phyloP scores from a whole-genome alignment of 495 filamentous ascomycete genomes.

The Rostrohypoxylon terebratum region DNA sequence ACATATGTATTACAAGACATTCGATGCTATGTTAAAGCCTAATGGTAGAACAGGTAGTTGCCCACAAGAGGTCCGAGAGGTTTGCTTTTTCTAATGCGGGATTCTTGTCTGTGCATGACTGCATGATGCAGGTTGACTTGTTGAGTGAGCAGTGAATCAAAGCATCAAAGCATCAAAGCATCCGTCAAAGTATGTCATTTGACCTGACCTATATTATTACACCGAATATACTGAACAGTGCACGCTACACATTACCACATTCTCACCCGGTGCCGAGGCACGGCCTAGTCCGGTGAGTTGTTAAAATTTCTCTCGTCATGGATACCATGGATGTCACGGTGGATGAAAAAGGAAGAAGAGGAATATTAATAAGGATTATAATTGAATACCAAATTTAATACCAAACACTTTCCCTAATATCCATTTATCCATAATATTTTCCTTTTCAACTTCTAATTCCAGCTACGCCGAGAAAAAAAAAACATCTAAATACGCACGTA shows the following conservation, averaged over 20 bases:
- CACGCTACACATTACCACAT: too few relatives aligned
- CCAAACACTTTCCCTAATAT: slow-evolving; percentile 9
- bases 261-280: slow-evolving; percentile 15
- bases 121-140: slow-evolving; percentile 17
- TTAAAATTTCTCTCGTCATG: slow-evolving; percentile 11
- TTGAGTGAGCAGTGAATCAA: slow-evolving; percentile 3
- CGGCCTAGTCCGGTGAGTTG: background rate
- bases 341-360: background rate
- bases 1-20: too few relatives aligned
- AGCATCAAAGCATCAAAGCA: too few relatives aligned
- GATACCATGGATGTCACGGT: background rate
- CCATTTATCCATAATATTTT: background rate
- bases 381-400: background rate
- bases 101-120: slow-evolving; percentile 10
- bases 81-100: background rate
- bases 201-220: slow-evolving; percentile 8
- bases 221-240: slow-evolving; percentile 1
- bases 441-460: slow-evolving; percentile 27
- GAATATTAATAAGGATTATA: background rate
- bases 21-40: too few relatives aligned
- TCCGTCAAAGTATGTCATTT: too few relatives aligned
- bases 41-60: too few relatives aligned
- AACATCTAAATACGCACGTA: slow-evolving; percentile 7
- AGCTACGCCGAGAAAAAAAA: slow-evolving; percentile 27
- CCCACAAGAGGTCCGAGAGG: background rate